A percentile compares a stretch with the other conserved stretches of the same genome.
Evolutionary conservation across 176 grass and related monocot species (phyloP).

Genomic region (Pontederia paniculata): DNA sequence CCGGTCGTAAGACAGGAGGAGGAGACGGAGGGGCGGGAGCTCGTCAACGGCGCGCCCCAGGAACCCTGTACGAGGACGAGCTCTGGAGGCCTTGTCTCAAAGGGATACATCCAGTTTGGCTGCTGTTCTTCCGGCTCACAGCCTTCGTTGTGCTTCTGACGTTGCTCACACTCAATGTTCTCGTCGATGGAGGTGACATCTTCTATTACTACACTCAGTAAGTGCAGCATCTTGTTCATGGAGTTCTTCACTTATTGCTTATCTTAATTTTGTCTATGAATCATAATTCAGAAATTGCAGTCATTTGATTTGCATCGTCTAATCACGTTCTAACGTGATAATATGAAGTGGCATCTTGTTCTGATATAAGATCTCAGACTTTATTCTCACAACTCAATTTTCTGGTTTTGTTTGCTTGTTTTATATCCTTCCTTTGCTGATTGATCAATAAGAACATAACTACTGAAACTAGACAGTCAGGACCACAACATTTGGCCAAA

Average conservation of each 20-base stretch:
- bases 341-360: no score
- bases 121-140: constrained; percentile 43
- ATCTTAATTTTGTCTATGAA: background rate
- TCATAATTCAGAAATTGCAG: no score
- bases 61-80: constrained; percentile 37
- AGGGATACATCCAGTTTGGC: constrained; percentile 60
- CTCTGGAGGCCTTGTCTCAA: constrained; percentile 60
- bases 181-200: constrained; percentile 38
- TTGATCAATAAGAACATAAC: no score
- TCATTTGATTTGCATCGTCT: no score
- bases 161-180: constrained; percentile 27
- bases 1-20: background rate
- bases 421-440: no score
- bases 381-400: no score
- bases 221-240: constrained; percentile 13
- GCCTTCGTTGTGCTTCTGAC: constrained; percentile 39
- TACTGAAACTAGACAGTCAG: no score
- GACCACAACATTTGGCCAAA: no score
- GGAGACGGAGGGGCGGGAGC: background rate
- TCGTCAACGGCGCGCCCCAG: background rate
- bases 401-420: no score
- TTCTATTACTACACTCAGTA: constrained; percentile 82
- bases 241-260: background rate
- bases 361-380: no score
- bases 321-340: no score